phyloP scores from a whole-genome alignment of 495 filamentous ascomycete genomes.

The Penicillium longicatenatum region DNA sequence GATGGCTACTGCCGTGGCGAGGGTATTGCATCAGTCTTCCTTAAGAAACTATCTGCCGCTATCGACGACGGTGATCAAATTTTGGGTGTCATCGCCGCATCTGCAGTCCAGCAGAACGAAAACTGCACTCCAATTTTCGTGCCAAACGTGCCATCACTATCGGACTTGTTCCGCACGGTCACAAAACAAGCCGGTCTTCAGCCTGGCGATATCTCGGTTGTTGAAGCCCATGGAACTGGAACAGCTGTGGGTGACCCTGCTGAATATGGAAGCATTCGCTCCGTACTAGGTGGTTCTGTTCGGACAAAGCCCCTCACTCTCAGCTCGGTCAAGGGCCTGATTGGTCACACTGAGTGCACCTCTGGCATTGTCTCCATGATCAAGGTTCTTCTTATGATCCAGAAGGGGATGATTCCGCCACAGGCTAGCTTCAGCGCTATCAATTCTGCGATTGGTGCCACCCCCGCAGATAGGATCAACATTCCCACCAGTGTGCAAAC shows the following conservation, averaged over 20 bases:
- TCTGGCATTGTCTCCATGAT: slow-evolving; percentile 49
- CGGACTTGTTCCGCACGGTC: slow-evolving; percentile 57
- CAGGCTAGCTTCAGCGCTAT: slow-evolving; percentile 43
- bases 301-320: slow-evolving; percentile 24
- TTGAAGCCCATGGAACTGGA: slow-evolving; percentile 80
- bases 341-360: slow-evolving; percentile 55
- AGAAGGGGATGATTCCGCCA: slow-evolving; percentile 40
- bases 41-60: slow-evolving; percentile 67
- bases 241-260: slow-evolving; percentile 71
- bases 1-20: slow-evolving; percentile 78
- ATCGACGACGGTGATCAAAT: slow-evolving; percentile 62
- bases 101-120: slow-evolving; percentile 66
- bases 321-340: slow-evolving; percentile 50
- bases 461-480: slow-evolving; percentile 37
- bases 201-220: slow-evolving; percentile 64
- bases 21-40: slow-evolving; percentile 61
- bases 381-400: slow-evolving; percentile 54
- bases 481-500: slow-evolving; percentile 22
- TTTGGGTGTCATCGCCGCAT: slow-evolving; percentile 61
- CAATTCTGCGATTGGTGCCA: slow-evolving; percentile 39
- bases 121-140: slow-evolving; percentile 71
- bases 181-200: slow-evolving; percentile 57
- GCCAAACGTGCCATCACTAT: slow-evolving; percentile 64
- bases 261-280: slow-evolving; percentile 52
- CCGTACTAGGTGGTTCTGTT: slow-evolving; percentile 33